phyloP scores from a whole-genome alignment of 306 rosid genomes.

The Vicia villosa region DNA sequence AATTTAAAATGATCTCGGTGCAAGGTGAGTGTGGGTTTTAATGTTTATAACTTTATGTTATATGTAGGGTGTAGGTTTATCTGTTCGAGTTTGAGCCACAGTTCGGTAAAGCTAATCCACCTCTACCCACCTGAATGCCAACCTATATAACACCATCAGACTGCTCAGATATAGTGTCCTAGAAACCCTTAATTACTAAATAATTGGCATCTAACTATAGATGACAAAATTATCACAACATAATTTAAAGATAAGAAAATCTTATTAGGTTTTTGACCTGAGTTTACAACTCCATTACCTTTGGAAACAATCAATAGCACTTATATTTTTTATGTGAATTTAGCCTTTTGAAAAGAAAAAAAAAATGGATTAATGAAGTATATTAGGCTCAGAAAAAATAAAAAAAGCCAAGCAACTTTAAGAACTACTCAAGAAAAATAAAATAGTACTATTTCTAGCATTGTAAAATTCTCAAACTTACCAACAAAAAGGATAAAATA shows the following conservation, averaged over 20 bases:
- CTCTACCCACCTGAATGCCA: neutral
- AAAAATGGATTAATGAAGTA: conserved; percentile 1
- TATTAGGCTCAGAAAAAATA: neutral
- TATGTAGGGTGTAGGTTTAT: neutral
- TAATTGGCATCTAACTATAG: neutral
- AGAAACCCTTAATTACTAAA: neutral
- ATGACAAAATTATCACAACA: neutral
- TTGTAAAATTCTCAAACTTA: neutral
- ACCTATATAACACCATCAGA: neutral
- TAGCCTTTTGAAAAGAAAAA: conserved; percentile 2
- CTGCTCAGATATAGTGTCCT: neutral
- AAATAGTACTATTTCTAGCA: neutral
- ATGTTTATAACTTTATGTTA: neutral
- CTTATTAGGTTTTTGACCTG: neutral
- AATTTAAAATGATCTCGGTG: neutral
- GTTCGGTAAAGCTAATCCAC: neutral
- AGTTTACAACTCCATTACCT: neutral
- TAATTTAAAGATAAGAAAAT: neutral
- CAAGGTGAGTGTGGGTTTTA: neutral
- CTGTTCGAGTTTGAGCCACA: neutral
- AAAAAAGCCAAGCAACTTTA: neutral
- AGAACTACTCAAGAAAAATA: neutral
- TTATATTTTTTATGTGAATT: neutral
- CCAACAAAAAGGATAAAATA: conserved; percentile 20
- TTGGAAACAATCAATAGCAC: conserved; percentile 9